Percentiles rank a stretch among this genome's conserved stretches.
Evolutionary conservation across 176 grass and related monocot species (phyloP).

Genomic region (Neostapfia colusana): DNA sequence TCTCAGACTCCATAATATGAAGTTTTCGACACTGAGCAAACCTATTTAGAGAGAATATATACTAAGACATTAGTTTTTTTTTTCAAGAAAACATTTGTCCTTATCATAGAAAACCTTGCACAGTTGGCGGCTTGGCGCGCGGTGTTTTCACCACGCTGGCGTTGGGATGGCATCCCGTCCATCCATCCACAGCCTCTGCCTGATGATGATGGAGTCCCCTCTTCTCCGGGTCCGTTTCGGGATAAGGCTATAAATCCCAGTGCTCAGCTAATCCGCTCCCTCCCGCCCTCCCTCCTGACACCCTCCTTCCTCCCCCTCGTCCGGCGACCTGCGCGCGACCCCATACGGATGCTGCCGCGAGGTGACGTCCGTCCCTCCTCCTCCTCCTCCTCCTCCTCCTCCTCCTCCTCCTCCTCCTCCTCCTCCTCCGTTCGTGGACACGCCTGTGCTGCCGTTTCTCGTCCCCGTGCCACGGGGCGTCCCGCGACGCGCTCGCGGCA

Average conservation of each 20-base stretch:
- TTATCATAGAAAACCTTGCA: too few species aligned
- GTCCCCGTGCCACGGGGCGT: background rate
- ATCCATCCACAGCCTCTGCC: background rate
- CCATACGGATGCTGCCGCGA: background rate
- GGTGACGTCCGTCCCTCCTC: background rate
- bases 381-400: background rate
- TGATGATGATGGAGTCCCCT: background rate
- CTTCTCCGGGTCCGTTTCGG: background rate
- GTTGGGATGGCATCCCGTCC: background rate
- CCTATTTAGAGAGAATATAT: too few species aligned
- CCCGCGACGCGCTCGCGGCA: too few species aligned
- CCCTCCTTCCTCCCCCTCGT: background rate
- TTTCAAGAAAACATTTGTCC: too few species aligned
- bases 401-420: background rate
- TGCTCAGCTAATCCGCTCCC: background rate
- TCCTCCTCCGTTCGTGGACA: conserved; percentile 7
- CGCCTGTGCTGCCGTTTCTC: background rate
- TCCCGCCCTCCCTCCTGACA: background rate
- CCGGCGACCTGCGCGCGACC: background rate
- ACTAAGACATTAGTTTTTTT: too few species aligned
- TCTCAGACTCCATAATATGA: too few species aligned
- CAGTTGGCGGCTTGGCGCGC: too few species aligned
- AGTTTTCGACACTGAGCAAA: too few species aligned
- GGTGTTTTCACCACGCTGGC: background rate
- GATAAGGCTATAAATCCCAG: conserved; percentile 5